Conservation (phyloP, 495 filamentous ascomycete genomes). For the Parathielavia appendiculata region DNA sequence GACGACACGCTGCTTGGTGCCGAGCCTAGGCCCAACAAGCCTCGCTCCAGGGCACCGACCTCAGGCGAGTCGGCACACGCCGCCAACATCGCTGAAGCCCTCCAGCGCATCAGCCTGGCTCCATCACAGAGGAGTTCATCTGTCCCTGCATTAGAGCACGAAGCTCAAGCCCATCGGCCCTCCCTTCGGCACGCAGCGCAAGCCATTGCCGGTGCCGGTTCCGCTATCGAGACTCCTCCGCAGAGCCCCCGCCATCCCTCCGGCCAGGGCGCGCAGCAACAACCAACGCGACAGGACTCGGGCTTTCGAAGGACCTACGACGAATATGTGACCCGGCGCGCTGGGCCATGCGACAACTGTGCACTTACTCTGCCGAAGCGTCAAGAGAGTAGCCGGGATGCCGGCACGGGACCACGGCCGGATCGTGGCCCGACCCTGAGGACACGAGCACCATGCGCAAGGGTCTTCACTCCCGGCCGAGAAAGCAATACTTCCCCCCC, state of each 20-base stretch:
- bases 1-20: conserved; percentile 37
- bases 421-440: conserved; percentile 40
- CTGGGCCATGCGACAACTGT: conserved; percentile 56
- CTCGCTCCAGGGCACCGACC: conserved; percentile 31
- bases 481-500: conserved; percentile 37
- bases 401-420: conserved; percentile 26
- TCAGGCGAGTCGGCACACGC: conserved; percentile 29
- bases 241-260: conserved; percentile 52
- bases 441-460: conserved; percentile 46
- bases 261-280: conserved; percentile 26
- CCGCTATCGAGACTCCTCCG: conserved; percentile 56
- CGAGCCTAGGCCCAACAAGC: conserved; percentile 21
- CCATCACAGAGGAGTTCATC: conserved; percentile 37
- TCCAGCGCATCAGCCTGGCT: conserved; percentile 39
- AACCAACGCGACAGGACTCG: conserved; percentile 41
- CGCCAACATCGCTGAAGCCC: conserved; percentile 35
- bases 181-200: conserved; percentile 33
- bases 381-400: conserved; percentile 36
- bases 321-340: conserved; percentile 50
- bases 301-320: conserved; percentile 52
- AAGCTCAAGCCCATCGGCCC: conserved; percentile 39
- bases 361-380: conserved; percentile 55
- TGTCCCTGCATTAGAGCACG: conserved; percentile 36
- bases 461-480: conserved; percentile 37
- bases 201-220: conserved; percentile 23